Percentiles rank a stretch among this genome's conserved stretches.
Evolutionary conservation across 352 stramenopile genomes (phyloP).

Genomic region (Chrysophaeum taylorii): DNA sequence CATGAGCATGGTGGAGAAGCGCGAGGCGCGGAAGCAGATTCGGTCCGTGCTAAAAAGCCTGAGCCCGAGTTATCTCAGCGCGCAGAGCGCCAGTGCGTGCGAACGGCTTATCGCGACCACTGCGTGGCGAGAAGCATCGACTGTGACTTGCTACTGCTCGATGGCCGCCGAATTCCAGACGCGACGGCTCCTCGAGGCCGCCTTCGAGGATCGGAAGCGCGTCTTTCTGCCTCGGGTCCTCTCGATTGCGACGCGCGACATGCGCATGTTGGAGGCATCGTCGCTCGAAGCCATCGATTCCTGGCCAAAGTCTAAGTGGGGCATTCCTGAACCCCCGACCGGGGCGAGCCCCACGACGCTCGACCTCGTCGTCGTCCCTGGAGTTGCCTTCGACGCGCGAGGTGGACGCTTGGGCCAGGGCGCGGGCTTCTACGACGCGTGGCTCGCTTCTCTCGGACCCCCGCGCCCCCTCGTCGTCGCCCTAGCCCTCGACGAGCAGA

Average conservation of each 20-base stretch:
- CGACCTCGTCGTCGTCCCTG: slow-evolving; percentile 3
- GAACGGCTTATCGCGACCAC: too few relatives aligned
- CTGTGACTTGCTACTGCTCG: background rate
- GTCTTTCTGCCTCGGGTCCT: slow-evolving; percentile 7
- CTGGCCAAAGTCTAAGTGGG: background rate
- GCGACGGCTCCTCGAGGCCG: background rate
- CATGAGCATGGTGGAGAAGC: too few relatives aligned
- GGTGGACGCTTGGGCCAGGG: background rate
- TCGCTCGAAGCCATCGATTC: background rate
- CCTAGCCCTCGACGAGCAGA: too few relatives aligned
- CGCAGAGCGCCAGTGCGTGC: too few relatives aligned
- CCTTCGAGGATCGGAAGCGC: background rate
- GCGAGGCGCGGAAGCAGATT: too few relatives aligned
- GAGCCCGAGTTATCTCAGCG: too few relatives aligned
- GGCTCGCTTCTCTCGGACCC: background rate
- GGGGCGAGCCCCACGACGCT: background rate
- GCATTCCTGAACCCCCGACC: background rate
- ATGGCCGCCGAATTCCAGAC: background rate
- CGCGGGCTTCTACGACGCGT: slow-evolving; percentile 12
- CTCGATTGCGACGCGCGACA: background rate
- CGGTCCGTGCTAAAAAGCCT: too few relatives aligned
- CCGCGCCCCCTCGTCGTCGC: too few relatives aligned
- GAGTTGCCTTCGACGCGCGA: background rate
- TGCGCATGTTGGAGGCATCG: background rate
- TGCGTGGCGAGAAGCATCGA: too few relatives aligned